Conservation (phyloP, 2,329 filamentous ascomycete genomes). For the Plenodomus tracheiphilus region DNA sequence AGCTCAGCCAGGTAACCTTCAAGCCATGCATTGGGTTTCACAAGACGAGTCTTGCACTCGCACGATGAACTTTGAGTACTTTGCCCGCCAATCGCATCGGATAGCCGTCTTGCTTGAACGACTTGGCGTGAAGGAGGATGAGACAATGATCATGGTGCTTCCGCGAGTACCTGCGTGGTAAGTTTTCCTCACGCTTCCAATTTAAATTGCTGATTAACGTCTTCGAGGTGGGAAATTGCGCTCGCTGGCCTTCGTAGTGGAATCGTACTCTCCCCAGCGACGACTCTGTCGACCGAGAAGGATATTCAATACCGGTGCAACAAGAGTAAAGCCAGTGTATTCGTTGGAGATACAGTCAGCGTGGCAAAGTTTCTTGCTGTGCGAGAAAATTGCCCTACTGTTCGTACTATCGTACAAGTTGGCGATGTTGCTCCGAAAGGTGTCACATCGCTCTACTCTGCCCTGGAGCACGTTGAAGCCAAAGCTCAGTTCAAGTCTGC, state of each 20-base stretch:
- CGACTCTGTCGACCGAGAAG: constrained; percentile 5
- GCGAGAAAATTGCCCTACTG: constrained; percentile 1
- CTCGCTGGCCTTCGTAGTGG: constrained; percentile 7
- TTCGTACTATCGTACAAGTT: constrained; percentile 1
- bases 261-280: constrained; percentile 2
- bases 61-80: constrained; percentile 4
- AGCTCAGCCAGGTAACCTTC: background rate
- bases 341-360: constrained; percentile 7
- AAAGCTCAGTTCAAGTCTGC: background rate
- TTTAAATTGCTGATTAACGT: background rate
- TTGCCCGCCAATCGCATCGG: constrained; percentile 6
- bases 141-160: constrained; percentile 7
- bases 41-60: constrained; percentile 4
- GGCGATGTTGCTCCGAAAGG: background rate
- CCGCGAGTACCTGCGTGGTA: constrained; percentile 8
- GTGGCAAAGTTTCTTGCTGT: constrained; percentile 5
- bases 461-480: background rate
- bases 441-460: background rate
- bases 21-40: constrained; percentile 11
- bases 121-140: constrained; percentile 1
- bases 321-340: constrained; percentile 3
- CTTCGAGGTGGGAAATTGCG: constrained; percentile 7
- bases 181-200: background rate
- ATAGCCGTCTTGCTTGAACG: constrained; percentile 3
- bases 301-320: constrained; percentile 7